Conservation (phyloP, 2,329 filamentous ascomycete genomes). For the Pochonia chlamydosporia region DNA sequence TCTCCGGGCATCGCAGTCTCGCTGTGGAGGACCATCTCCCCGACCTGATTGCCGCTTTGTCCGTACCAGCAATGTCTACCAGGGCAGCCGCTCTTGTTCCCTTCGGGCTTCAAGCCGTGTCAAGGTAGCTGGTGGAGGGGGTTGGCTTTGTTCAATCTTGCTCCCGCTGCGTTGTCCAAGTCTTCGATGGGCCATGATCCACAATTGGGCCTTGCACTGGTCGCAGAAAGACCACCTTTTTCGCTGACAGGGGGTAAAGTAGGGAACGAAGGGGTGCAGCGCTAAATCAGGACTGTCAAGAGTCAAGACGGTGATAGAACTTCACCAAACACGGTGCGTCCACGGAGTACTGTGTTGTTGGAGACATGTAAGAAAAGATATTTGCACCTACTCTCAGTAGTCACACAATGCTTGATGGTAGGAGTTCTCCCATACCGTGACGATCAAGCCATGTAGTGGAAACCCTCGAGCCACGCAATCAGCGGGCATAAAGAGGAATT, state of each 20-base stretch:
- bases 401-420: too few species aligned
- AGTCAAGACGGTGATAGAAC: not conserved
- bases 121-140: not conserved
- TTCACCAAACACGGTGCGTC: too few species aligned
- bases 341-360: too few species aligned
- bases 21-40: not conserved
- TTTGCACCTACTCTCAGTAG: too few species aligned
- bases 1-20: not conserved
- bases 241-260: conserved; percentile 1
- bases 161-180: not conserved
- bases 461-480: too few species aligned
- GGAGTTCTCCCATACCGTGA: too few species aligned
- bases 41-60: not conserved
- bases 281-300: too few species aligned
- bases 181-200: not conserved
- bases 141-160: not conserved
- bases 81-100: not conserved
- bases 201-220: conserved; percentile 3
- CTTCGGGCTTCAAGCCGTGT: not conserved
- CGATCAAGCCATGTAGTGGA: too few species aligned
- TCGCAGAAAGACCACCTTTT: not conserved
- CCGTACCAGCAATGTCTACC: not conserved
- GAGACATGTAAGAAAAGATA: too few species aligned
- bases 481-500: too few species aligned
- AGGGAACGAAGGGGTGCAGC: too few species aligned